Percentiles rank a stretch among this genome's conserved stretches.
Conservation (phyloP, 2,329 filamentous ascomycete species). For the Didymella pomorum region DNA sequence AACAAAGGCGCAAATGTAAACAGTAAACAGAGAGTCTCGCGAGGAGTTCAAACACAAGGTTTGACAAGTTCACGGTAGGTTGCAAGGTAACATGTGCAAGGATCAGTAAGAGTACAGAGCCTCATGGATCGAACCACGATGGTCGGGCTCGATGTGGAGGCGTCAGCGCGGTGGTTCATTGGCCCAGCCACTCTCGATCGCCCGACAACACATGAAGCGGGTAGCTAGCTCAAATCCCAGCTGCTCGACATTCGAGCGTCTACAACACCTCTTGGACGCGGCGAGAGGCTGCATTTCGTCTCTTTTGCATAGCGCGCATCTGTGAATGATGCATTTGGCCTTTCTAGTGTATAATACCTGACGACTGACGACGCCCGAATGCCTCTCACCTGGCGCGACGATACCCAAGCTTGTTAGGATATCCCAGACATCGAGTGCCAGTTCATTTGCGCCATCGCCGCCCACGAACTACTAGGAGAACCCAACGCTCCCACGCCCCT, state of each 20-base stretch:
- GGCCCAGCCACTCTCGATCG: constrained; percentile 17
- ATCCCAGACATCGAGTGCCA: constrained; percentile 13
- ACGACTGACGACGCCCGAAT: constrained; percentile 40
- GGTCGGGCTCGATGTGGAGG: constrained; percentile 11
- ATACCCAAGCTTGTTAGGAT: constrained; percentile 32
- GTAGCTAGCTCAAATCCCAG: constrained; percentile 17
- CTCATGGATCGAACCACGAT: neutral
- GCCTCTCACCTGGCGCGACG: constrained; percentile 33
- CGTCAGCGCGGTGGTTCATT: neutral
- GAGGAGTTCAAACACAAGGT: neutral
- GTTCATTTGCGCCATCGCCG: constrained; percentile 6
- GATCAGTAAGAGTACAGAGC: neutral
- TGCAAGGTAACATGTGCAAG: neutral
- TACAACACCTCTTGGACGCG: constrained; percentile 3
- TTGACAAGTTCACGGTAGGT: neutral
- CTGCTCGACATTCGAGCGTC: constrained; percentile 6
- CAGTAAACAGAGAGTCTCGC: neutral
- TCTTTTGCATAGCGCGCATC: constrained; percentile 1
- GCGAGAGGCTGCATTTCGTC: constrained; percentile 7
- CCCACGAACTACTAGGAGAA: constrained; percentile 24
- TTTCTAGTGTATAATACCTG: constrained; percentile 26
- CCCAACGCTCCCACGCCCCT: constrained; percentile 19
- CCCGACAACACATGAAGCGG: constrained; percentile 19
- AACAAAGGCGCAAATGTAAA: constrained; percentile 11
- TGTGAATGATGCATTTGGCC: constrained; percentile 20